A percentile compares a stretch with the other conserved stretches of the same genome.
phyloP scores from a whole-genome alignment of 1,139 yeast species.

The Zygoascus sp. region DNA sequence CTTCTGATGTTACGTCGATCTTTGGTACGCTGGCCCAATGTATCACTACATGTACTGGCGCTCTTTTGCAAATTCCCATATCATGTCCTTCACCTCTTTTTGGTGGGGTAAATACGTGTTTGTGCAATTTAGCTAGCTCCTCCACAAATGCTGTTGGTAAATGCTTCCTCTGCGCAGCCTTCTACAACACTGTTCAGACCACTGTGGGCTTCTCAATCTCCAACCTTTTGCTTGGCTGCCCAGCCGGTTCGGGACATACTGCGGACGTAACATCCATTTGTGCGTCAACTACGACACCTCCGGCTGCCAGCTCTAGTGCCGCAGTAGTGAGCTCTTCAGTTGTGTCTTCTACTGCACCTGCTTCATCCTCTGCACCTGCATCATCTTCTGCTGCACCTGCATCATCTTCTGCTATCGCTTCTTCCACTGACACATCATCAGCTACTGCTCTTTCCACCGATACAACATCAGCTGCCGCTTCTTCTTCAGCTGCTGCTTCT shows the following conservation, averaged over 20 bases:
- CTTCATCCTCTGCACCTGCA: background rate
- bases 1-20: no score
- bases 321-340: background rate
- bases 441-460: background rate
- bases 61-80: conserved; percentile 11
- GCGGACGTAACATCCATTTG: background rate
- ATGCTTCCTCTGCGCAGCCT: conserved; percentile 9
- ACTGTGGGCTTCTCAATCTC: background rate
- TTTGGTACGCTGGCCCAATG: conserved; percentile 3
- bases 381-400: background rate
- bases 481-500: background rate
- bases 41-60: conserved; percentile 15
- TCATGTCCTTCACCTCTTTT: no score
- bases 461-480: background rate
- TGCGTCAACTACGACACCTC: background rate
- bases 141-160: conserved; percentile 8
- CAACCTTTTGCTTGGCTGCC: conserved; percentile 7
- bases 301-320: background rate
- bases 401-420: background rate
- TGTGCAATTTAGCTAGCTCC: no score
- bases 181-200: background rate
- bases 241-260: conserved; percentile 1
- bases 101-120: no score
- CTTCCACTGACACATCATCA: background rate
- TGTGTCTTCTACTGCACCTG: background rate